Percentiles rank a stretch among this genome's conserved stretches.
Conservation (phyloP, 257 asterid genomes). For the Solanum pennellii region DNA sequence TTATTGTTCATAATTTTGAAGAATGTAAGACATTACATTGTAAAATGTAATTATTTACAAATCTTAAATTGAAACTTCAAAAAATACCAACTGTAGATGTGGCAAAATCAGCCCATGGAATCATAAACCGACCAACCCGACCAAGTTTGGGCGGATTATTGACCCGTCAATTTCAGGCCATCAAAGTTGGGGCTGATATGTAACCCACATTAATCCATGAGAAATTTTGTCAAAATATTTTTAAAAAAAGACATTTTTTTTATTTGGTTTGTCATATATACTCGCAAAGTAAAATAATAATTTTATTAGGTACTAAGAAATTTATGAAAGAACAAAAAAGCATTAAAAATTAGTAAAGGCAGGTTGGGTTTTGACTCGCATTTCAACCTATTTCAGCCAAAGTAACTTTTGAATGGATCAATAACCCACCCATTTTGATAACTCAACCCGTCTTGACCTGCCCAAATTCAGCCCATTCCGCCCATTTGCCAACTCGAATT, state of each 20-base stretch:
- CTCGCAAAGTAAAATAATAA: background rate
- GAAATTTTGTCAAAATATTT: background rate
- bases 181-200: background rate
- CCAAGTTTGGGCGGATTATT: background rate
- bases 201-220: background rate
- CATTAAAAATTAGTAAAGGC: background rate
- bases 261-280: background rate
- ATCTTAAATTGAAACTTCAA: background rate
- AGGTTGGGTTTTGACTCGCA: background rate
- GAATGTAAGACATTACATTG: background rate
- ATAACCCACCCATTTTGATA: background rate
- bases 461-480: background rate
- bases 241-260: background rate
- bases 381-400: background rate
- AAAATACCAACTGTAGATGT: background rate
- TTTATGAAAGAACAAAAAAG: accelerated
- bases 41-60: background rate
- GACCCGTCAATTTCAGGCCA: background rate
- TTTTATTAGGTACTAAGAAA: background rate
- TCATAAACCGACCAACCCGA: background rate
- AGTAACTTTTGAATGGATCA: background rate
- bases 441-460: background rate
- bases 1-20: background rate
- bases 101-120: background rate
- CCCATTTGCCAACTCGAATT: background rate